phyloP scores from a whole-genome alignment of 306 rosid species.

The Dalbergia cochinchinensis region DNA sequence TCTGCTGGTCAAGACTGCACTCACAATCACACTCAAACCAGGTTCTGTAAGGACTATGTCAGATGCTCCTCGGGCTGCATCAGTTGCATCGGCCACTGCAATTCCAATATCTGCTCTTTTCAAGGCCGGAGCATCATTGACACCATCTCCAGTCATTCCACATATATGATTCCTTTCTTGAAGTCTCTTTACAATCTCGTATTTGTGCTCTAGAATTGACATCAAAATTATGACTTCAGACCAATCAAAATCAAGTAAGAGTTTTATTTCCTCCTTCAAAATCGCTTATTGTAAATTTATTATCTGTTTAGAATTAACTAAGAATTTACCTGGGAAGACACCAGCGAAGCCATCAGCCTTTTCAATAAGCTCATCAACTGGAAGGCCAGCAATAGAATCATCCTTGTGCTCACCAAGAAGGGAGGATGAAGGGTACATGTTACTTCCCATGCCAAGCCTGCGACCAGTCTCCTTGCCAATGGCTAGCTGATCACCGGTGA shows the following conservation, averaged over 20 bases:
- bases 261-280: neutral
- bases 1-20: conserved; percentile 90
- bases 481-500: conserved; percentile 92
- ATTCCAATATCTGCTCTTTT: conserved; percentile 91
- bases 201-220: conserved; percentile 76
- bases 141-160: conserved; percentile 99
- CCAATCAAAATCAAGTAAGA: neutral
- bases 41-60: conserved; percentile 94
- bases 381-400: conserved; percentile 60
- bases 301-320: neutral
- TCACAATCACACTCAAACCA: conserved; percentile 85
- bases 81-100: conserved; percentile 95
- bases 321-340: conserved; percentile 79
- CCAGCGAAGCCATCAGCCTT: conserved; percentile 98
- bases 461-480: conserved; percentile 95
- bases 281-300: neutral
- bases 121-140: conserved; percentile 92
- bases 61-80: conserved; percentile 92
- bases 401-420: conserved; percentile 87
- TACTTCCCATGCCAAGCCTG: conserved; percentile 97
- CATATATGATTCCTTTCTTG: conserved; percentile 83
- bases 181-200: conserved; percentile 86
- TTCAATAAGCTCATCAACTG: conserved; percentile 89
- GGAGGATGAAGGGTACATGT: conserved; percentile 97
- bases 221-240: conserved; percentile 2